Percentiles rank a stretch among this genome's conserved stretches.
These are phyloP conservation scores for Ophiostoma piceae DNA, from an alignment of 2,329 filamentous ascomycete species.

Conservation along the genomic window DNA sequence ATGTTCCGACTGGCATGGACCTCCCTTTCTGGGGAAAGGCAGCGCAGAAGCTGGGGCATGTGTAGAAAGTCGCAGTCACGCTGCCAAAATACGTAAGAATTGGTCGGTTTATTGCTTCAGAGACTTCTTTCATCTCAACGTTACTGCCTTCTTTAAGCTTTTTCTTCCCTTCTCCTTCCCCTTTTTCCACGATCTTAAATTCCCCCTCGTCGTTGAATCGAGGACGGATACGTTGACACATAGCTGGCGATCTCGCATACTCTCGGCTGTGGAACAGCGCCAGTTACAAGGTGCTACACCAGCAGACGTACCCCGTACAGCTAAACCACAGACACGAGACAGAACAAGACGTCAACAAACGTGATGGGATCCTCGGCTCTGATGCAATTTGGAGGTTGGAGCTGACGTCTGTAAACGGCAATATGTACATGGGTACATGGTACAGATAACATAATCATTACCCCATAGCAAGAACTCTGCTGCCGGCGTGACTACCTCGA, in stretches of 20 bases:
- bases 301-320: background rate
- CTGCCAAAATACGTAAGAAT: background rate
- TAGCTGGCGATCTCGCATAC: background rate
- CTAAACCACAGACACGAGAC: background rate
- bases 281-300: background rate
- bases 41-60: background rate
- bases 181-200: background rate
- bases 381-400: background rate
- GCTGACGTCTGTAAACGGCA: background rate
- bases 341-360: background rate
- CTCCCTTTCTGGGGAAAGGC: slow-evolving; percentile 1
- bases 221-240: background rate
- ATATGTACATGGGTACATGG: background rate
- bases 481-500: background rate
- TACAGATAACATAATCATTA: slow-evolving; percentile 25
- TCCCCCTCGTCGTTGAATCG: background rate
- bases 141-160: background rate
- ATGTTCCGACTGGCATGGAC: background rate
- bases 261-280: background rate
- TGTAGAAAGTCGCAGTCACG: slow-evolving; percentile 2
- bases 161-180: background rate
- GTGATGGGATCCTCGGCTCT: slow-evolving; percentile 10
- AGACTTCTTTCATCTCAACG: too few relatives aligned
- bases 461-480: slow-evolving; percentile 20
- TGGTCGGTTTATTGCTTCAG: background rate